phyloP scores from a whole-genome alignment of 208 protist genomes.

The Acanthamoeba castellanii region DNA sequence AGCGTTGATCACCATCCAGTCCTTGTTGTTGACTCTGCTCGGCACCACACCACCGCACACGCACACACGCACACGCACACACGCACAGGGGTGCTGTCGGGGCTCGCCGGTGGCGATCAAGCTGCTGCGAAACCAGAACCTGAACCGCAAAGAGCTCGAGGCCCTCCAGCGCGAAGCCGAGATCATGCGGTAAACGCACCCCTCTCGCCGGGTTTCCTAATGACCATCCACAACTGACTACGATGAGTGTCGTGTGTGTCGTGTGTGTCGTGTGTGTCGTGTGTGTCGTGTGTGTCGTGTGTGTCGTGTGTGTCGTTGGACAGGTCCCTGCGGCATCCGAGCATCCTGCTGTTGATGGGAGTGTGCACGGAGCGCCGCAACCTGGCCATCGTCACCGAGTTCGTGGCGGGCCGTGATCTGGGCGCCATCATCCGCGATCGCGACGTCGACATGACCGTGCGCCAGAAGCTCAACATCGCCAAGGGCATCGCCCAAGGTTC shows the following conservation, averaged over 20 bases:
- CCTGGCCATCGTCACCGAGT: constrained; percentile 56
- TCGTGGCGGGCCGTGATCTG: constrained; percentile 15
- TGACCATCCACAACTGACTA: background rate
- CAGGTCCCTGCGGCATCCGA: constrained; percentile 38
- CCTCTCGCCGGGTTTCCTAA: background rate
- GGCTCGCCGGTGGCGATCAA: constrained; percentile 64
- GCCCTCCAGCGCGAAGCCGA: constrained; percentile 29
- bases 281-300: background rate
- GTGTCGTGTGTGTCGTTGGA: background rate
- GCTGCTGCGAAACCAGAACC: constrained; percentile 51
- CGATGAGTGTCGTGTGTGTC: background rate
- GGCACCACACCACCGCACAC: too few relatives aligned
- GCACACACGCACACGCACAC: background rate
- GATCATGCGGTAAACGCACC: constrained; percentile 23
- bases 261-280: too few relatives aligned
- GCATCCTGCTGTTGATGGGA: constrained; percentile 53
- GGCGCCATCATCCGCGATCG: constrained; percentile 43
- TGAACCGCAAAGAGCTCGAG: background rate
- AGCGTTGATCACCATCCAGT: too few relatives aligned
- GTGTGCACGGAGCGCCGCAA: constrained; percentile 50
- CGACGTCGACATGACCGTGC: background rate
- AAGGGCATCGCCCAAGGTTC: constrained; percentile 49
- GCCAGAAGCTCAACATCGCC: constrained; percentile 43
- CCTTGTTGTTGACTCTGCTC: background rate
- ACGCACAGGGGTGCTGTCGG: background rate